These are phyloP conservation scores for Boletus coccyginus DNA, from an alignment of 768 basidiomycete genomes.

Conservation along the genomic window DNA sequence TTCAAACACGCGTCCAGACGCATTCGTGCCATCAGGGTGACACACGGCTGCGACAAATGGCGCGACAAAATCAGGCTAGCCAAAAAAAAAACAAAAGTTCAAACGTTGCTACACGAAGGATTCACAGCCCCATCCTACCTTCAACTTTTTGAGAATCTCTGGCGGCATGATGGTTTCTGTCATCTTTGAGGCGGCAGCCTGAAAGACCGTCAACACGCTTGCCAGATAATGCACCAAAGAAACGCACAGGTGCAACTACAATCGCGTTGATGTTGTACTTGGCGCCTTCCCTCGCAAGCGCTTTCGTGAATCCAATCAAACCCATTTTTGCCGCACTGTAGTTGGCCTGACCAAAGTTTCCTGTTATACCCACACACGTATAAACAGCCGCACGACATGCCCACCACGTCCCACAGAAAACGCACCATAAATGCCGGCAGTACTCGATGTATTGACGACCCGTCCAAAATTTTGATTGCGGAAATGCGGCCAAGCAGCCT, in stretches of 20 bases:
- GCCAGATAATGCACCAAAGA: neutral
- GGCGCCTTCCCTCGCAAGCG: slow-evolving; percentile 86
- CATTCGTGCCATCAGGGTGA: slow-evolving; percentile 80
- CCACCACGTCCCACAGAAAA: neutral
- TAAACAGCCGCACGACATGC: neutral
- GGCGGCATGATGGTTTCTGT: slow-evolving; percentile 94
- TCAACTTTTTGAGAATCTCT: slow-evolving; percentile 87
- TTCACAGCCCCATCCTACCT: slow-evolving; percentile 38
- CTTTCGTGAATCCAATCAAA: slow-evolving; percentile 88
- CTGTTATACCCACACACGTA: slow-evolving; percentile 32
- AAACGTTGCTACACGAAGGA: neutral
- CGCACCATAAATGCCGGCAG: slow-evolving; percentile 89
- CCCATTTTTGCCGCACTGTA: slow-evolving; percentile 99
- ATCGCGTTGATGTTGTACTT: slow-evolving; percentile 88
- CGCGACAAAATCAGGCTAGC: slow-evolving; percentile 81
- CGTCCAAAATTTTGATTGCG: slow-evolving; percentile 93
- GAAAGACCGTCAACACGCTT: neutral
- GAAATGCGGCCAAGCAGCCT: slow-evolving; percentile 96
- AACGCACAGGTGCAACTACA: slow-evolving; percentile 83
- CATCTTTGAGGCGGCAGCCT: slow-evolving; percentile 95
- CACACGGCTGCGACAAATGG: slow-evolving; percentile 88
- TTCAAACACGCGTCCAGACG: slow-evolving; percentile 83
- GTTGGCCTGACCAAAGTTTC: slow-evolving; percentile 96
- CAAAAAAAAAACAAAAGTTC: neutral
- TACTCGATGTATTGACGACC: slow-evolving; percentile 91